Conservation (phyloP, 192 early-diverging fungal genomes). For the Coemansia sp. region DNA sequence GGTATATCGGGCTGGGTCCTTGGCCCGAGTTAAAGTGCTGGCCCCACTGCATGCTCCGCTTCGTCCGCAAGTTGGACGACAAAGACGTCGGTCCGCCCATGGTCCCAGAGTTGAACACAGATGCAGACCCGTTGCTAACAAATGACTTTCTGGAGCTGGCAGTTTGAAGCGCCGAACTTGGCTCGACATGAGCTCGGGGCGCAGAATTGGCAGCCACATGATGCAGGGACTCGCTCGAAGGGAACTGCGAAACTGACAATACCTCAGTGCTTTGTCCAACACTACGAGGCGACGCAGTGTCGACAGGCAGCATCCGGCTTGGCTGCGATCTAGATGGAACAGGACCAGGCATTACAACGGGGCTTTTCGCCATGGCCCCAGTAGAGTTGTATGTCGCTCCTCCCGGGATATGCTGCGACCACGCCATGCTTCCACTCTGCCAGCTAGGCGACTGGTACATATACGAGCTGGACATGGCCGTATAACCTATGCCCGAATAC, state of each 20-base stretch:
- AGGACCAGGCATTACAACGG: constrained; percentile 2
- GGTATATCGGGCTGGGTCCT: constrained; percentile 32
- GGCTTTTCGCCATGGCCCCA: constrained; percentile 21
- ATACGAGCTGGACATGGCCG: constrained; percentile 29
- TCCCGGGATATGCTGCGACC: constrained; percentile 20
- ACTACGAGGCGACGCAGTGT: not conserved
- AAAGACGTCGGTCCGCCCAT: constrained; percentile 25
- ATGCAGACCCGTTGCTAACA: constrained; percentile 17
- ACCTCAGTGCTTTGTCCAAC: constrained; percentile 16
- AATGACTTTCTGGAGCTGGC: constrained; percentile 17
- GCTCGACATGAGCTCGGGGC: not conserved
- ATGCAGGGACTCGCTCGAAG: constrained; percentile 7
- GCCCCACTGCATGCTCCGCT: constrained; percentile 33
- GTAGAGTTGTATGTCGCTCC: constrained; percentile 24
- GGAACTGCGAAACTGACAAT: constrained; percentile 28
- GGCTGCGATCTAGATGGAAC: constrained; percentile 1
- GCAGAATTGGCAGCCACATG: not conserved
- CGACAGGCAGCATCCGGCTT: not conserved
- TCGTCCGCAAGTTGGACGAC: constrained; percentile 38
- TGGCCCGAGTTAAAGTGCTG: constrained; percentile 20
- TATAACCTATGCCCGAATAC: constrained; percentile 16
- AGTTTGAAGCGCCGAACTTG: not conserved
- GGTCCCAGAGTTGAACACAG: constrained; percentile 23
- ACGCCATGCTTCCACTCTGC: constrained; percentile 47
- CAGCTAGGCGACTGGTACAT: constrained; percentile 47